Evolutionary conservation across 2,329 filamentous ascomycete genomes (phyloP), one percentile per base, ranked within the genome.

Genomic region (Penicillium sp.): DNA sequence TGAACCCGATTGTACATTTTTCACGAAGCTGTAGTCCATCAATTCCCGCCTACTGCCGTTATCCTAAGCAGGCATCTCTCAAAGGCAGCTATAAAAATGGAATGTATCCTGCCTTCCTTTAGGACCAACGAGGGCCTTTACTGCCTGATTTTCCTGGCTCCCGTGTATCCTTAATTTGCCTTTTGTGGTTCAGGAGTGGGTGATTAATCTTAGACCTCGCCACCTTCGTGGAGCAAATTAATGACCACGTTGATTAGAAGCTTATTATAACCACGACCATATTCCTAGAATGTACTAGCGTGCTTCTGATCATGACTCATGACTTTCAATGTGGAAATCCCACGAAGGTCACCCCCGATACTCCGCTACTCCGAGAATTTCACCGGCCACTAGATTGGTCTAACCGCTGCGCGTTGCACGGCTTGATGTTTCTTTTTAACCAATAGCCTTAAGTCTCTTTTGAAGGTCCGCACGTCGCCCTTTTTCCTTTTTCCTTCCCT

Each of bases 351-450:
- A 19, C 38, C 38, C 17, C 38, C 30, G 12, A 33, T 33, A 33
- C 30, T 33, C 30, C 30, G 38, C 38, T n/a, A 47, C 44, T 47
- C 44, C 44, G 44, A 47, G 44, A 47, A 47, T 47, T 47, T 47
- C 44, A 17, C 44, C 44, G 44, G 24, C 12, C 5, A 17, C 4
- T 15, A 24, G 6, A 26, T 47, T 17, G 24, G 13, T 9, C 44
- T 28, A 47, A 47, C 44, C 24, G 44, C 44, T 47, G 22, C 42
- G 42, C 19, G 42, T 45, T 26, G 13, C 22, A 17, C 44, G 44
- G 44, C 15, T 24, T 13, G 13, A 15, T 13, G 24, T 47, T 28
- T 28, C 44, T 28, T 47, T 42, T 42, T 42, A 42, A 42, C 38
- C 38, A 42, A 42, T 42, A 17, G 13, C 4, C 17, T 42, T 7